Evolutionary conservation across 192 early-diverging fungal genomes (phyloP), one percentile per base, ranked within the genome.

Genomic region (Coemansia sp.): DNA sequence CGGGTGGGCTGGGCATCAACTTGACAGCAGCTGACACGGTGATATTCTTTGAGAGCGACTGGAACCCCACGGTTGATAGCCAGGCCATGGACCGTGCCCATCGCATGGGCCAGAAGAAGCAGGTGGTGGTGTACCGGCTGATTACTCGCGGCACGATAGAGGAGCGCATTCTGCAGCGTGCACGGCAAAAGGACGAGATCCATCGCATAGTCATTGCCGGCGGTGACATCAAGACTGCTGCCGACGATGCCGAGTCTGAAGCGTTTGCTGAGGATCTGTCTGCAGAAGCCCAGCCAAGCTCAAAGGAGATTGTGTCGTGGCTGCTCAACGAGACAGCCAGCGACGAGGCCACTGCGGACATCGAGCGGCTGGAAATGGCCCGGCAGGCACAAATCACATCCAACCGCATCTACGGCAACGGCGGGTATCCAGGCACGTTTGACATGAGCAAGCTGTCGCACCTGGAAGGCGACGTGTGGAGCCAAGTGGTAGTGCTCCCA

Each of bases 131-230:
- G 0, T 92, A 92, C 47, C 82, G 91, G 6, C 56, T 92, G 35
- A 86, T 92, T n/a, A 90, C 91, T 12, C 83, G 84, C 23, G 83
- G 85, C 7, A 91, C 91, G 0, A 87, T 92, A 21, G 91, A 92
- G 59, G 91, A 92, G 68, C 80, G 87, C 16, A 91, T 92, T 36
- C 61, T 91, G 40, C 78, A 84, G 64, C 83, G 91, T 18, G 89
- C 91, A 0, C 84, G 85, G 61, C 90, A 93, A 58, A 94, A 94
- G 80, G 91, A 93, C 68, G 88, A 95, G 63, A 94, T 94, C 16
- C 93, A 95, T 61, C 90, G 91, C 50, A 91, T 95, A 2, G 93
- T 95, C 36, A 93, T 95, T 56, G 87, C 90, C 14, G 93, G 93
- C n/a, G 91, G 91, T 6, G 91, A 91, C 53, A 87, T 86, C 63